Conservation (phyloP, 2,329 filamentous ascomycete species). For the Diaporthe sp. region DNA sequence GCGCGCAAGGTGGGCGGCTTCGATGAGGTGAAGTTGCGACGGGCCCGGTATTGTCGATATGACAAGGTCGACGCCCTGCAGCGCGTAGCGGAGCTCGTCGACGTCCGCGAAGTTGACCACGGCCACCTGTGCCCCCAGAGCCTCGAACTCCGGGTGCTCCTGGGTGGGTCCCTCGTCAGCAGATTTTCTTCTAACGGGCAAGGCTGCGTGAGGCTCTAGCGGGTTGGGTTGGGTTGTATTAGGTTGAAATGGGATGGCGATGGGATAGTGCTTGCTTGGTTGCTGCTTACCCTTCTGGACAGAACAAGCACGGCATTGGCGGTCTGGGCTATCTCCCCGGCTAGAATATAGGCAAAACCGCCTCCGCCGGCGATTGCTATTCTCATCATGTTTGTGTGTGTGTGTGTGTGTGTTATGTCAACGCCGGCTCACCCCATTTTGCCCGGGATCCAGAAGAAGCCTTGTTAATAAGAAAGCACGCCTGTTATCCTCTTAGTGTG, state of each 20-base stretch:
- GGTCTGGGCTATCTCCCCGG: conserved; percentile 72
- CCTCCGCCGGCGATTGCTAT: conserved; percentile 64
- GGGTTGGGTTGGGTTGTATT: background rate
- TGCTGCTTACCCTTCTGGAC: conserved; percentile 70
- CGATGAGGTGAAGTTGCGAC: conserved; percentile 79
- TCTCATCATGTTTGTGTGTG: conserved; percentile 57
- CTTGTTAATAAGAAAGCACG: conserved; percentile 28
- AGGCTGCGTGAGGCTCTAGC: conserved; percentile 21
- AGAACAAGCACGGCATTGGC: conserved; percentile 79
- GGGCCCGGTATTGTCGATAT: conserved; percentile 80
- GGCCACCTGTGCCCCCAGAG: conserved; percentile 74
- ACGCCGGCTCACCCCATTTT: conserved; percentile 20
- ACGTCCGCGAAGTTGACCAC: conserved; percentile 76
- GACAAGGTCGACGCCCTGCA: conserved; percentile 81
- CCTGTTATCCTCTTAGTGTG: background rate
- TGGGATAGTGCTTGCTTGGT: conserved; percentile 56
- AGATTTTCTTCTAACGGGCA: conserved; percentile 16
- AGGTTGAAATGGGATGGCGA: background rate
- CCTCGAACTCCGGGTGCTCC: conserved; percentile 67
- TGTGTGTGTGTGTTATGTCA: conserved; percentile 2
- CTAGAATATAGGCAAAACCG: conserved; percentile 60
- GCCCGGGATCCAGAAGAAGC: conserved; percentile 33
- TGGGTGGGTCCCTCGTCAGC: conserved; percentile 48
- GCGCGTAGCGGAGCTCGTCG: conserved; percentile 71
- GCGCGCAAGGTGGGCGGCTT: conserved; percentile 74